Base-by-base conservation (phyloP, 139 green algal species). In the Edaphochlamys debaryana region DNA sequence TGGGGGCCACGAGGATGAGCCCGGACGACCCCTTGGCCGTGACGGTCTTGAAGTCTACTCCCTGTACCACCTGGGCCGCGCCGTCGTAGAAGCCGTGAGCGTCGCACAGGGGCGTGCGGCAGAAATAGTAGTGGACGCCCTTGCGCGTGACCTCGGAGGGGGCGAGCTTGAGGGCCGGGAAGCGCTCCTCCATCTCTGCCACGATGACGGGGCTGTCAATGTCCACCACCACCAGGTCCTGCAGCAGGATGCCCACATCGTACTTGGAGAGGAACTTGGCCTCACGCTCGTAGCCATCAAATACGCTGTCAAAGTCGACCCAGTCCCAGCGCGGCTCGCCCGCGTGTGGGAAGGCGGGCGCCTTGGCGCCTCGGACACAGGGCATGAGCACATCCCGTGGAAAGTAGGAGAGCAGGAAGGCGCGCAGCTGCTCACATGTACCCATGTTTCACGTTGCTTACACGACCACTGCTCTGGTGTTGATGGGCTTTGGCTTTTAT, bases 1-100 rank as follows among this genome's bases (percentile, higher is more conserved):
- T 79, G 38, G 79, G 79, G 7, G 79, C 67, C 15, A 85, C 68
- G 11, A 85, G 15, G 15, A 85, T 60, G 52, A 85, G 34, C 4
- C 79, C 79, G 29, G 32, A 29, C 8, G 79, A 72, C 20, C 79
- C 79, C 25, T 30, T 79, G 54, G 8, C 3, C 6, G 15, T 50
- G 7, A 74, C 27, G 7, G 67, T 64, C 79, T 85, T 85, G 79
- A 85, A 79, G 79, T 85, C 79, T 34, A 85, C 63, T 3, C 68
- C 68, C 6, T 70, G 22, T 7, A 20, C 19, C 25, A 40, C 17
- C 56, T 80, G 69, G 15, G 41, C 56, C 11, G 27, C 5, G 54
- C 80, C 69, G 40, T 80, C 69, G 69, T 80, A 86, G 60, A 54
- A 80, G 36, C 79, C 48, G 11, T n/a, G 8, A 9, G 11, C 40